phyloP scores from a whole-genome alignment of 2,329 filamentous ascomycete species.

The Aspergillus sp. region DNA sequence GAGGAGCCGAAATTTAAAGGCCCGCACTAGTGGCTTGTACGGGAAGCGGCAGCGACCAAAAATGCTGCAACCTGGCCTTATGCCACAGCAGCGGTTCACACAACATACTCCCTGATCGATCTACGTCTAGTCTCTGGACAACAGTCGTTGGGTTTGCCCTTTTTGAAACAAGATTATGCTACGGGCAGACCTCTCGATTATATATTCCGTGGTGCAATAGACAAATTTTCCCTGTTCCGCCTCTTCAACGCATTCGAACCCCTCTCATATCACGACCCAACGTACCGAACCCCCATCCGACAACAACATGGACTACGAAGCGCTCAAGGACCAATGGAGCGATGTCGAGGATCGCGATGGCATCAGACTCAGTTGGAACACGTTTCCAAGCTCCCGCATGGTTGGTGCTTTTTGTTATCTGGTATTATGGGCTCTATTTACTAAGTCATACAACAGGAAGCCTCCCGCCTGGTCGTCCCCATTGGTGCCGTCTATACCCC shows the following conservation, averaged over 20 bases:
- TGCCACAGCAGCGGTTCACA: conserved; percentile 28
- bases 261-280: conserved; percentile 19
- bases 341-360: conserved; percentile 96
- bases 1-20: conserved; percentile 23
- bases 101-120: conserved; percentile 25
- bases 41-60: conserved; percentile 28
- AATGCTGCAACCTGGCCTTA: conserved; percentile 45
- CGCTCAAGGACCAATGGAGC: conserved; percentile 91
- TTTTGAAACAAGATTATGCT: conserved; percentile 28
- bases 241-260: conserved; percentile 6
- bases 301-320: conserved; percentile 79
- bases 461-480: conserved; percentile 87
- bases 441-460: conserved; percentile 61
- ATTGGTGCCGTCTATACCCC: conserved; percentile 96
- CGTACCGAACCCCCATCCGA: conserved; percentile 15
- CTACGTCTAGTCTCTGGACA: conserved; percentile 24
- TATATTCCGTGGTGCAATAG: conserved; percentile 15
- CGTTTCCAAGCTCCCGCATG: conserved; percentile 97
- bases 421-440: conserved; percentile 9
- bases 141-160: conserved; percentile 26
- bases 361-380: conserved; percentile 95
- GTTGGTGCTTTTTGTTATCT: conserved; percentile 44
- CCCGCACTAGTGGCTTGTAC: conserved; percentile 20
- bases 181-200: conserved; percentile 16
- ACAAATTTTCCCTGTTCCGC: conserved; percentile 10